Base-by-base conservation (phyloP, 2,329 filamentous ascomycete species). In the Talaromyces sp. region DNA sequence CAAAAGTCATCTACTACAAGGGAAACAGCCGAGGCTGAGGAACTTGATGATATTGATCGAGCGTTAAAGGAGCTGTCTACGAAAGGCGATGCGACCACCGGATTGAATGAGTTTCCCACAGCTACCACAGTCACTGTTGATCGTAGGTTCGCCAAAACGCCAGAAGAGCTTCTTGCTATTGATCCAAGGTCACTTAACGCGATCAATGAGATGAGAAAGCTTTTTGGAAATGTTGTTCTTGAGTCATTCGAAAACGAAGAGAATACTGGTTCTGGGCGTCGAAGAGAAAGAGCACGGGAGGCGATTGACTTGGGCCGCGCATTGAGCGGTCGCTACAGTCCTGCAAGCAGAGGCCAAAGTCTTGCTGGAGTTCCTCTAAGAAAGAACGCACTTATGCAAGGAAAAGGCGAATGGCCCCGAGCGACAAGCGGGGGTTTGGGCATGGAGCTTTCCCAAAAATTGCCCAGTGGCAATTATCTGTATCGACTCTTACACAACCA, bases 391-490 rank as follows among this genome's bases (percentile, higher is more conserved):
- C 93, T 96, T 70, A 86, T 96, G 62, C 89, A 92, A 66, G 91
- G 90, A 54, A 93, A 91, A 69, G 91, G 95, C 64, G 86, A 90
- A 56, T 97, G 93, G 93, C 93, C 92, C 3, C 82, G 85, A 32
- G 87, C 87, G 56, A 85, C 91, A 1, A 87, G 89, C 35, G 90
- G 89, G 17, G 95, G 95, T 0, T 79, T 99, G 59, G 87, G 87
- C 9, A 96, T 99, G 93, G 85, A 88, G 67, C 78, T 87, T 26
- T 81, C 84, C 19, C 78, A 84, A 64, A 85, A 82, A 67, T 71
- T 76, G 13, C 67, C 67, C 19, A 81, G 84, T 63, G 88, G 86
- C 5, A 84, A 83, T 7, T 82, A 86, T 1, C 85, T 92, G 69
- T 99, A 93, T 75, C 82, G 84, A 4, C 95, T 93, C 70, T 78